A percentile compares a stretch with the other conserved stretches of the same genome.
Evolutionary conservation across 257 asterid genomes (phyloP).

Genomic region (Solanum piurae): DNA sequence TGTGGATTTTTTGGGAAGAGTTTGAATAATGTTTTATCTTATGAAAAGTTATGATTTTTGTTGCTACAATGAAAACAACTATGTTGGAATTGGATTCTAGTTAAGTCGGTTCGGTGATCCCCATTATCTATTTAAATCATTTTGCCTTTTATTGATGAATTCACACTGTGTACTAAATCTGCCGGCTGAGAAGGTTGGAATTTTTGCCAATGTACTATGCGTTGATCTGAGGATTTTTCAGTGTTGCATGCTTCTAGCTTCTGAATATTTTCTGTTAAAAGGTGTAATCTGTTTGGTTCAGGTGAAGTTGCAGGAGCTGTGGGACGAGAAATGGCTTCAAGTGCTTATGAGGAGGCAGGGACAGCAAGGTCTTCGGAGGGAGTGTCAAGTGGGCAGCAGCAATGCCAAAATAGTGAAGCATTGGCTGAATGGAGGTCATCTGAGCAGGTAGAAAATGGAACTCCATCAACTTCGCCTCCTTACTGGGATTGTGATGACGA

Average conservation of each 20-base stretch:
- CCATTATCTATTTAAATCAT: background rate
- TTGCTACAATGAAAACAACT: background rate
- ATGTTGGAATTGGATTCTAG: background rate
- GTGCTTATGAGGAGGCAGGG: constrained; percentile 38
- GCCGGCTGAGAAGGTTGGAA: background rate
- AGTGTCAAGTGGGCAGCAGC: constrained; percentile 46
- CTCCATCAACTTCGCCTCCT: constrained; percentile 80
- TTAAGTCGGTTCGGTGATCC: background rate
- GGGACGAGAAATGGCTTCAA: constrained; percentile 56
- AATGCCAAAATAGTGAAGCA: constrained; percentile 57
- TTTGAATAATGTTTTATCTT: background rate
- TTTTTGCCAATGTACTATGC: background rate
- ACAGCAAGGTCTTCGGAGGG: constrained; percentile 55
- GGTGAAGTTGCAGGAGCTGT: constrained; percentile 40
- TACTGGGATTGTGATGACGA: constrained; percentile 80
- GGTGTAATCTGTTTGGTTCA: constrained; percentile 9
- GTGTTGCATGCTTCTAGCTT: background rate
- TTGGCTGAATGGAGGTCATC: constrained; percentile 79
- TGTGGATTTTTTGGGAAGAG: background rate
- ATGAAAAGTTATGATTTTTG: background rate
- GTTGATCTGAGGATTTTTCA: background rate
- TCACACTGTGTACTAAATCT: background rate
- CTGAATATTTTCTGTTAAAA: background rate
- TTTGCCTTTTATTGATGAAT: background rate
- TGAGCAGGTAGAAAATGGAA: constrained; percentile 78